Evolutionary conservation across 1,284 basidiomycete genomes (phyloP), one percentile per base, ranked within the genome.

Genomic region (Malassezia caprae): DNA sequence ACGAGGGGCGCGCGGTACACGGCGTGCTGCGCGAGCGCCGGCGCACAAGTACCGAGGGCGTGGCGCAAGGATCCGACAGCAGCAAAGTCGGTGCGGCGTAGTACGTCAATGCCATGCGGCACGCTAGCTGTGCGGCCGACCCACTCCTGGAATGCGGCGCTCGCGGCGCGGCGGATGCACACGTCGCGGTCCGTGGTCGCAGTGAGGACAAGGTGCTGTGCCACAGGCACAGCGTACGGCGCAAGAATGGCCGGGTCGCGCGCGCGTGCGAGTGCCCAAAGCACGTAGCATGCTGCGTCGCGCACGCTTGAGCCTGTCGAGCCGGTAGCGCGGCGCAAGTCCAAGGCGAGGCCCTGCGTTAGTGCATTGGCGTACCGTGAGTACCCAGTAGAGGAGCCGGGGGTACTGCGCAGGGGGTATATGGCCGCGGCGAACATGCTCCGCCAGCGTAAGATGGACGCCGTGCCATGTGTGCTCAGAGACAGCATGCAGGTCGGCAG

Each of bases 121-220:
- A 96, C 91, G 49, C 90, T 76, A 47, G 48, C 45, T 48, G 87
- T 86, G 66, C 94, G 80, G 8, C 94, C 94, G 37, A 96, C 94
- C 67, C 87, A 86, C 76, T 99, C 94, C 75, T 98, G 94, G 73
- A 90, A 98, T 3, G 93, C 90, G 8, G 94, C 94, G 76, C 91
- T 96, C 2, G 93, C 90, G 4, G 94, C 94, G 59, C 94, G 79
- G n/a, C 94, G 82, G 46, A 98, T 90, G 56, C 89, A 87, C 12
- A 96, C 84, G 72, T 98, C 94, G 26, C 94, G 82, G 76, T 99
- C 94, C 64, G 85, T 90, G 34, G 90, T 78, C 0, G 91, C 83
- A 4, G 90, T 86, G 10, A 82, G 81, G 8, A 86, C 83, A 48
- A 98, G 80, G 24, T 78, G 78, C 32, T 80, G 81, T 1, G 91